Evolutionary conservation across 768 basidiomycete genomes (phyloP), one percentile per base, ranked within the genome.

Genomic region (Daedaleopsis nitida): DNA sequence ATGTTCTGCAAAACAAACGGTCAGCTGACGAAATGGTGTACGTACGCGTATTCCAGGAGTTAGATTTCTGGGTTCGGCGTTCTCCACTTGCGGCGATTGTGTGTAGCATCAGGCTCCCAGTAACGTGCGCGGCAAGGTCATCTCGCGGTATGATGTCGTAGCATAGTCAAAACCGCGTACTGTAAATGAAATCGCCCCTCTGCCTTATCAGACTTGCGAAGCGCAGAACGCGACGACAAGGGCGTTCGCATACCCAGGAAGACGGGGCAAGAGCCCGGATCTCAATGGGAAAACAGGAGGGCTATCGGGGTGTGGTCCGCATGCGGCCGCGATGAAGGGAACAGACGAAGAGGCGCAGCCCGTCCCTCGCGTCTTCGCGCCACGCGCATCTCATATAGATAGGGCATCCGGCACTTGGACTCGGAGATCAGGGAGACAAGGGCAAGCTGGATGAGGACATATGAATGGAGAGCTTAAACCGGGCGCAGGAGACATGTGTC

Each of bases 241-340:
- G 24, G 69, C 67, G 57, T 69, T 72, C 13, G 70, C 71, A 47
- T 72, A 71, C 14, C 71, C 71, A 70, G 64, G 23, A 35, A 23
- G 47, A 9, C 16, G 47, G 13, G 53, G 55, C 42, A 56, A 42
- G 12, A 37, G 50, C 21, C 52, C 52, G 59, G 60, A 58, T 60
- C 60, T 62, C 52, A 57, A 56, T 56, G 43, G 47, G 24, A 53
- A 43, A 57, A 55, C 55, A 19, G n/a, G 43, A 52, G 42, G 34
- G 47, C 37, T 47, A 49, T 35, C 21, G 47, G 23, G 52, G 53
- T 27, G 53, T 55, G 48, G 64, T 23, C 68, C 68, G 59, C 58
- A 70, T 70, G 63, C 62, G 70, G 72, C 58, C 69, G 27, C 67
- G 59, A 73, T 69, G 38, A 68, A 64, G 55, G 70, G 23, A 49